Evolutionary conservation across 2,329 filamentous ascomycete genomes (phyloP).

Genomic region (Aspergillus quadricinctus): DNA sequence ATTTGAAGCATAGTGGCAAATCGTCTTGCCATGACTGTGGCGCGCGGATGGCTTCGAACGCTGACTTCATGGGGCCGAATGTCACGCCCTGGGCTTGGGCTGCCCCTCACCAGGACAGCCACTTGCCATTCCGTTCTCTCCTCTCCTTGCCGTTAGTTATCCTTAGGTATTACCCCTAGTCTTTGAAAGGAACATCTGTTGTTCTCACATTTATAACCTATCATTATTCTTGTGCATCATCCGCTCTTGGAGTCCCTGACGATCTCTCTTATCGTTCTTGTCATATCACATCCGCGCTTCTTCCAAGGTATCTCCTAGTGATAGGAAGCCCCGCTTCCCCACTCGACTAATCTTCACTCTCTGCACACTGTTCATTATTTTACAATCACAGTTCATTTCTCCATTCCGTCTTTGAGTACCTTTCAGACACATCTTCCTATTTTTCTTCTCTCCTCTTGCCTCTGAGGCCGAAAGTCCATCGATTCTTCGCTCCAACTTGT

Average conservation of each 20-base stretch:
- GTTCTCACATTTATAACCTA: background rate
- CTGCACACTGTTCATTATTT: background rate
- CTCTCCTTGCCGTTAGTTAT: background rate
- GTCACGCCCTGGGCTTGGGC: background rate
- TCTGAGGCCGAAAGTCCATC: background rate
- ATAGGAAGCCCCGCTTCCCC: background rate
- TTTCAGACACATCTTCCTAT: background rate
- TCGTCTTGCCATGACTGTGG: background rate
- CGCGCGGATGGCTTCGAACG: background rate
- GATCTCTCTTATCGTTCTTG: background rate
- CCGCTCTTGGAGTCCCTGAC: background rate
- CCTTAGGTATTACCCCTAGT: background rate
- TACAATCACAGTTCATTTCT: background rate
- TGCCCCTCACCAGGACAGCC: background rate
- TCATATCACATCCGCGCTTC: background rate
- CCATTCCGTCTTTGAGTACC: background rate
- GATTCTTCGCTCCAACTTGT: background rate
- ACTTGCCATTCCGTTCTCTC: background rate
- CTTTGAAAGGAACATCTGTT: background rate
- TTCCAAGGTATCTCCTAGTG: background rate
- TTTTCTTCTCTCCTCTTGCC: background rate
- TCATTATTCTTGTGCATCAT: background rate
- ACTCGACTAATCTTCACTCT: conserved; percentile 7
- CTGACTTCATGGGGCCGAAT: background rate
- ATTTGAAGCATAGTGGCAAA: background rate